Conservation (phyloP, 495 filamentous ascomycete genomes). For the Penicillium pancosmium region DNA sequence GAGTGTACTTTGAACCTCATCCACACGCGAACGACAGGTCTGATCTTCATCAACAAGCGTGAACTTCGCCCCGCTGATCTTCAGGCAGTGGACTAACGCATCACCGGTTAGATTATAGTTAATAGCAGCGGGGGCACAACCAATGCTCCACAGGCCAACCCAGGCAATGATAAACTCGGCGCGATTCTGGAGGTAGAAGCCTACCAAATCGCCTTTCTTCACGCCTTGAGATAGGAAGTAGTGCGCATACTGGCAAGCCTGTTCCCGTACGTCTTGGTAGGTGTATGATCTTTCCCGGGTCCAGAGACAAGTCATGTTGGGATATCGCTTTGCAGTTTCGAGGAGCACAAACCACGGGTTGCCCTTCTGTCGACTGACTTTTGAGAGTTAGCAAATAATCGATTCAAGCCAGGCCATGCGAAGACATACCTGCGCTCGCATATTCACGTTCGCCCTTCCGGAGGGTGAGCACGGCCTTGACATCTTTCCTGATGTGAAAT, state of each 20-base stretch:
- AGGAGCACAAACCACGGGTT: slow-evolving; percentile 71
- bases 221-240: slow-evolving; percentile 66
- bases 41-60: slow-evolving; percentile 68
- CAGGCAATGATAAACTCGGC: slow-evolving; percentile 68
- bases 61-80: slow-evolving; percentile 58
- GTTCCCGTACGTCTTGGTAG: slow-evolving; percentile 58
- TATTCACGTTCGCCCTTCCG: slow-evolving; percentile 41
- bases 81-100: slow-evolving; percentile 70
- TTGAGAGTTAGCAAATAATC: neutral
- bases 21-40: slow-evolving; percentile 56
- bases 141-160: slow-evolving; percentile 64
- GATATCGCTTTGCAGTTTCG: slow-evolving; percentile 49
- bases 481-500: slow-evolving; percentile 65
- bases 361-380: slow-evolving; percentile 51
- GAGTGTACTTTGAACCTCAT: slow-evolving; percentile 50
- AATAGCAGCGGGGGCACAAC: slow-evolving; percentile 69
- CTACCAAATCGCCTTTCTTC: slow-evolving; percentile 65
- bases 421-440: slow-evolving; percentile 32
- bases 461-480: slow-evolving; percentile 36
- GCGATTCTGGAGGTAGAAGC: slow-evolving; percentile 69
- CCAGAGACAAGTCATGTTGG: slow-evolving; percentile 64
- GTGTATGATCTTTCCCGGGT: slow-evolving; percentile 65
- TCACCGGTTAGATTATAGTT: slow-evolving; percentile 72
- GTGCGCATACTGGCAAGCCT: slow-evolving; percentile 63
- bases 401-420: neutral